Percentiles rank a stretch among this genome's conserved stretches.
phyloP scores from a whole-genome alignment of 768 basidiomycete genomes.

The Mycena chlorophos region DNA sequence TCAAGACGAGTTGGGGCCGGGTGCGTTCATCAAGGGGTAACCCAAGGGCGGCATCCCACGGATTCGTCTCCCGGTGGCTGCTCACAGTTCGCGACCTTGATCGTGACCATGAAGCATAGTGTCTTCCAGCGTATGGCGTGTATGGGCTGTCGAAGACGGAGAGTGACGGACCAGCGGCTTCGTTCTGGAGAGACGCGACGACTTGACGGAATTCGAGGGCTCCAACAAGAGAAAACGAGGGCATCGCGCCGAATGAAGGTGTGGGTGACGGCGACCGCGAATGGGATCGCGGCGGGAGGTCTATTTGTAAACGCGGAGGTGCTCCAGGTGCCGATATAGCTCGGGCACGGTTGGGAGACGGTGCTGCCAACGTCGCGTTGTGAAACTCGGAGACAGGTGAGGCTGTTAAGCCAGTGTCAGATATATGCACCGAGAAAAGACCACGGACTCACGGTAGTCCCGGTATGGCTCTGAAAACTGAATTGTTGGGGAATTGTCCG shows the following conservation, averaged over 20 bases:
- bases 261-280: constrained; percentile 56
- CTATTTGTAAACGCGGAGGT: constrained; percentile 38
- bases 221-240: constrained; percentile 88
- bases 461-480: constrained; percentile 51
- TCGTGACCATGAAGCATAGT: constrained; percentile 52
- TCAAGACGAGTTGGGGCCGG: constrained; percentile 27
- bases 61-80: constrained; percentile 39
- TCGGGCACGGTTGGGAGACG: constrained; percentile 40
- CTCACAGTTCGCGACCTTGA: constrained; percentile 33
- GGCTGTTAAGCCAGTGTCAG: constrained; percentile 19
- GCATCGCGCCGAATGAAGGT: constrained; percentile 49
- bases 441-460: constrained; percentile 55
- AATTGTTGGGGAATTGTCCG: constrained; percentile 36
- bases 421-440: background rate
- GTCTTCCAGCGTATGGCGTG: constrained; percentile 75
- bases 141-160: constrained; percentile 63
- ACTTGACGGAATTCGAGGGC: constrained; percentile 96
- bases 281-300: constrained; percentile 39
- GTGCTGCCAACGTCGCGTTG: constrained; percentile 32
- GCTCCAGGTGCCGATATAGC: constrained; percentile 37
- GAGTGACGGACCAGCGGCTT: constrained; percentile 61
- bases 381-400: constrained; percentile 22
- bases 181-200: constrained; percentile 72
- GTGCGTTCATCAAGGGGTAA: constrained; percentile 54
- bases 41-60: constrained; percentile 53